phyloP scores from a whole-genome alignment of 75 land plant genomes.

The Sequoia sempervirens region DNA sequence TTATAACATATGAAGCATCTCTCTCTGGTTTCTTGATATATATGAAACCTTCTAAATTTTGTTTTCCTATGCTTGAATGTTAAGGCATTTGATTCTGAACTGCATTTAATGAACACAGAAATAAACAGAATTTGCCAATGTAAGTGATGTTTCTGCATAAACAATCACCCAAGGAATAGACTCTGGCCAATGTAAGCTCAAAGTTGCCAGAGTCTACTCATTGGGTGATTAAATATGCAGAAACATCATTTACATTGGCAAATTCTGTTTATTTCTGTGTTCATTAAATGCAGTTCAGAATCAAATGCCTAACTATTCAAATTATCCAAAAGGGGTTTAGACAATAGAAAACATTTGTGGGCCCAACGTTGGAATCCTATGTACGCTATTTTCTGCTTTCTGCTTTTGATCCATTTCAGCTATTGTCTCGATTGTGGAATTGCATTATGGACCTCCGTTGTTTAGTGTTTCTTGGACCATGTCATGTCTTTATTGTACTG shows the following conservation, averaged over 20 bases:
- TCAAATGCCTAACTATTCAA: too few relatives aligned
- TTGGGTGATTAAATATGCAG: too few relatives aligned
- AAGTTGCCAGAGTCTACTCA: too few relatives aligned
- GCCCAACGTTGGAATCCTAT: neutral
- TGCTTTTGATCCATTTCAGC: neutral
- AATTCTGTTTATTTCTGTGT: too few relatives aligned
- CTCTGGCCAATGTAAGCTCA: too few relatives aligned
- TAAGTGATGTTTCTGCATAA: neutral
- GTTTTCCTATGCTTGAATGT: neutral
- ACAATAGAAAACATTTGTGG: too few relatives aligned
- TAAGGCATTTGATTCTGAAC: neutral
- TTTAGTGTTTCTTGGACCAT: neutral
- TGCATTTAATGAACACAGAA: neutral
- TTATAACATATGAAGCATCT: neutral
- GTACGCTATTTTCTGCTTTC: neutral
- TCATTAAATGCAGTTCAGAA: too few relatives aligned
- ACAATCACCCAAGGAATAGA: too few relatives aligned
- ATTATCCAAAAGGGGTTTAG: too few relatives aligned
- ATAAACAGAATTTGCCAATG: too few relatives aligned
- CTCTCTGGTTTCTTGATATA: neutral
- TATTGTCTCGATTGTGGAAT: neutral
- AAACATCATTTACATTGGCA: too few relatives aligned
- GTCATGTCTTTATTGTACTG: neutral
- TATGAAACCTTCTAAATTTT: neutral
- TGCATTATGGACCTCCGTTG: neutral